phyloP scores from a whole-genome alignment of 805 yeast genomes.

The Candida coquimbonensis region DNA sequence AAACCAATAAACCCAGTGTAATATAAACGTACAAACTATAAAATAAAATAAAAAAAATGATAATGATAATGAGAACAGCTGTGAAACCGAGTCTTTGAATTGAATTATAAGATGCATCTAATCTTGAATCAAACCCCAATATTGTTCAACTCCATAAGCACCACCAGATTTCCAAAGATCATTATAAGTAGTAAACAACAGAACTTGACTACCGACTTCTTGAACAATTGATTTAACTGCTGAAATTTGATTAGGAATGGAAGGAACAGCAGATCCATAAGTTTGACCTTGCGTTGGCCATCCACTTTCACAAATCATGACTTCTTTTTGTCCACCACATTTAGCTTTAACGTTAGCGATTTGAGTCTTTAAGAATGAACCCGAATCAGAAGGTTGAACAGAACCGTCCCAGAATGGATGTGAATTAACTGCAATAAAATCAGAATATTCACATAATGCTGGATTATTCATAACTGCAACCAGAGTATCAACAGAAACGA shows the following conservation, averaged over 20 bases:
- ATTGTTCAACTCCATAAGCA: conserved; percentile 49
- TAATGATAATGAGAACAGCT: background rate
- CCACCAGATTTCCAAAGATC: conserved; percentile 60
- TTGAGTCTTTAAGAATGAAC: conserved; percentile 44
- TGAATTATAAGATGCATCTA: background rate
- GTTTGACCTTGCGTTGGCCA: conserved; percentile 61
- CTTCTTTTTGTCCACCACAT: conserved; percentile 39
- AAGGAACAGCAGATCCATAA: conserved; percentile 51
- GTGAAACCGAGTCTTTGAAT: background rate
- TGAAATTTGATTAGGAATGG: conserved; percentile 40
- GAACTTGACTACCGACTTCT: conserved; percentile 39
- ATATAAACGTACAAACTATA: background rate
- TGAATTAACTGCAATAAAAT: conserved; percentile 59
- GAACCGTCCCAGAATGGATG: conserved; percentile 62
- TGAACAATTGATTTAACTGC: conserved; percentile 46
- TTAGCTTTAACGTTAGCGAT: conserved; percentile 35
- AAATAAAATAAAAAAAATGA: background rate
- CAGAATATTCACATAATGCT: conserved; percentile 47
- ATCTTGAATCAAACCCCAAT: conserved; percentile 32
- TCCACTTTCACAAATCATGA: conserved; percentile 55
- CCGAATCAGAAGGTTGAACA: conserved; percentile 44
- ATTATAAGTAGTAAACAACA: conserved; percentile 55
- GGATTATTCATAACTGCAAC: conserved; percentile 52
- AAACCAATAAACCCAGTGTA: background rate
- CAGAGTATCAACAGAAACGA: conserved; percentile 60